phyloP scores from a whole-genome alignment of 805 yeast genomes.

The Jamesozyma spencerorum region DNA sequence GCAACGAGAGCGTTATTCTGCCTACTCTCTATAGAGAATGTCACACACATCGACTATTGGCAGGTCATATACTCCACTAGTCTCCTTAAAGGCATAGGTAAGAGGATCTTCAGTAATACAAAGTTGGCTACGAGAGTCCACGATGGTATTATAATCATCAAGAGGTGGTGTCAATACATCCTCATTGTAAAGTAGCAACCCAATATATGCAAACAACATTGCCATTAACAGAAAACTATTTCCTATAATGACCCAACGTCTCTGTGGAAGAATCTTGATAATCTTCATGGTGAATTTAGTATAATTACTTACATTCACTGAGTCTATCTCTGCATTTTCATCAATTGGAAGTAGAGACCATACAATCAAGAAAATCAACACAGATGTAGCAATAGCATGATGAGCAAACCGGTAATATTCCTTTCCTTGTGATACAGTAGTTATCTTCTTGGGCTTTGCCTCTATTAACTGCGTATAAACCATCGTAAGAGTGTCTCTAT shows the following conservation, averaged over 20 bases:
- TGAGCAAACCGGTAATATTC: constrained; percentile 87
- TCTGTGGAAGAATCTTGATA: constrained; percentile 57
- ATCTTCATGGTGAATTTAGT: constrained; percentile 4
- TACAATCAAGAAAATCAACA: constrained; percentile 45
- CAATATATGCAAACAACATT: constrained; percentile 66
- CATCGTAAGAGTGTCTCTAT: no score
- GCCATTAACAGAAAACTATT: constrained; percentile 63
- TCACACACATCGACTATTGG: constrained; percentile 64
- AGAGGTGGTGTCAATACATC: constrained; percentile 59
- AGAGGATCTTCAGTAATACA: constrained; percentile 2
- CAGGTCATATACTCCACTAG: constrained; percentile 82
- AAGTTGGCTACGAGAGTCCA: constrained; percentile 52
- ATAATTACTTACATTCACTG: neutral
- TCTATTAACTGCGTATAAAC: no score
- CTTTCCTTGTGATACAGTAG: constrained; percentile 4
- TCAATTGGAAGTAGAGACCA: constrained; percentile 66
- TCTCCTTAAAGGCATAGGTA: constrained; percentile 32
- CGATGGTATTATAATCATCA: constrained; percentile 51
- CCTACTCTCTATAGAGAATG: constrained; percentile 40
- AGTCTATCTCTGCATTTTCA: constrained; percentile 3
- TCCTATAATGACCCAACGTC: constrained; percentile 83
- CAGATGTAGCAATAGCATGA: constrained; percentile 55
- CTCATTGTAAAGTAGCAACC: constrained; percentile 61
- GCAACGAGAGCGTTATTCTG: neutral
- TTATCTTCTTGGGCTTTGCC: neutral